Conservation (phyloP, 1,139 yeast species). For the Candida dubliniensis region DNA sequence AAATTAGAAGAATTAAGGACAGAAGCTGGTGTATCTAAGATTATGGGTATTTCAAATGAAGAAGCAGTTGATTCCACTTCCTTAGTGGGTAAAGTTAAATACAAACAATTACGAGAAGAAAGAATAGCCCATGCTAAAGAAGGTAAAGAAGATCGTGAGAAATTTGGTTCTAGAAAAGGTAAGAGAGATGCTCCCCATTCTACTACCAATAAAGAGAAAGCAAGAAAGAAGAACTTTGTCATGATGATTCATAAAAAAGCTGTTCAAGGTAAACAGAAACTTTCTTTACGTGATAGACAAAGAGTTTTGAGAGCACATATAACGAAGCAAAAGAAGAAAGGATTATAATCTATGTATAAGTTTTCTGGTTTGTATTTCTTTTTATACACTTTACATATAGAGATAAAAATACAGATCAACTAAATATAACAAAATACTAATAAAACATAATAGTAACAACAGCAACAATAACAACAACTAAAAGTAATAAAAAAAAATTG, state of each 20-base stretch:
- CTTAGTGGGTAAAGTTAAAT: slow-evolving; percentile 80
- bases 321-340: slow-evolving; percentile 85
- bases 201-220: slow-evolving; percentile 94
- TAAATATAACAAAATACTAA: background rate
- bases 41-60: slow-evolving; percentile 70
- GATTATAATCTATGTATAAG: slow-evolving; percentile 33
- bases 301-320: slow-evolving; percentile 82
- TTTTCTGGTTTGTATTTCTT: slow-evolving; percentile 1
- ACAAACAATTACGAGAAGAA: slow-evolving; percentile 87
- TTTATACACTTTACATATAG: slow-evolving; percentile 1
- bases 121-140: slow-evolving; percentile 82
- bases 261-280: slow-evolving; percentile 90
- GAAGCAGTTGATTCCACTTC: slow-evolving; percentile 79
- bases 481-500: background rate
- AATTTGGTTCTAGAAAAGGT: slow-evolving; percentile 86
- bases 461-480: background rate
- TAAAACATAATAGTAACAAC: background rate
- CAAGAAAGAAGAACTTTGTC: slow-evolving; percentile 96
- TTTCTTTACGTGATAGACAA: slow-evolving; percentile 89
- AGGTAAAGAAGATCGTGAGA: slow-evolving; percentile 91
- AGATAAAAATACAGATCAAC: background rate
- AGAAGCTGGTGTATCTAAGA: slow-evolving; percentile 80
- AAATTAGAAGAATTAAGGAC: slow-evolving; percentile 83
- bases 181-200: slow-evolving; percentile 77
- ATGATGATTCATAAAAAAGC: slow-evolving; percentile 96